phyloP scores from a whole-genome alignment of 2,329 filamentous ascomycete species.

The Ilyonectria mors-panacis region DNA sequence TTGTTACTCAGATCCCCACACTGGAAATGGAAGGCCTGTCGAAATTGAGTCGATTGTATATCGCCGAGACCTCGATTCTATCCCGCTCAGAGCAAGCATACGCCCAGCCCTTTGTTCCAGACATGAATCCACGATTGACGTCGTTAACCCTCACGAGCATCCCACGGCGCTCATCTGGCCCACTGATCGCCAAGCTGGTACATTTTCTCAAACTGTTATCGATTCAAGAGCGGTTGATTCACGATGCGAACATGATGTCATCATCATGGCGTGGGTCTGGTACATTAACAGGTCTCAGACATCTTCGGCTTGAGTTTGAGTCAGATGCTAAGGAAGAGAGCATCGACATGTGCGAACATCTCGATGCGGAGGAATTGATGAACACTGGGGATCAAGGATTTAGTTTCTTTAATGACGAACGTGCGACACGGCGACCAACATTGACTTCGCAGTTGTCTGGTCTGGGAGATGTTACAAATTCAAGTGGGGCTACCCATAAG shows the following conservation, averaged over 20 bases:
- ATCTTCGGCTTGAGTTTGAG: constrained; percentile 69
- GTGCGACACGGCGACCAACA: constrained; percentile 21
- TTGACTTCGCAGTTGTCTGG: constrained; percentile 19
- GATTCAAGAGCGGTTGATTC: constrained; percentile 64
- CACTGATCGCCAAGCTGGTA: constrained; percentile 63
- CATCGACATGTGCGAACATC: constrained; percentile 50
- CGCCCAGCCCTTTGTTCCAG: constrained; percentile 64
- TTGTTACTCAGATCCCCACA: constrained; percentile 69
- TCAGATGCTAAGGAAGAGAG: constrained; percentile 58
- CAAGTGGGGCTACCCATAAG: constrained; percentile 4
- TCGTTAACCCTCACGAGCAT: constrained; percentile 69
- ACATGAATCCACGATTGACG: constrained; percentile 69
- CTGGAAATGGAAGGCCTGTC: constrained; percentile 57
- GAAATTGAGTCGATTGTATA: constrained; percentile 53
- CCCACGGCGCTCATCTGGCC: constrained; percentile 67
- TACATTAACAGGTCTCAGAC: constrained; percentile 66
- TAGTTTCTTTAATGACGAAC: constrained; percentile 60
- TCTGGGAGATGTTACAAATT: constrained; percentile 19
- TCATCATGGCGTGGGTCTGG: constrained; percentile 57
- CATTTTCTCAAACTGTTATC: constrained; percentile 63
- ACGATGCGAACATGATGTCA: constrained; percentile 42
- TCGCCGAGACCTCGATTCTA: constrained; percentile 63
- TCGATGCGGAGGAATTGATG: constrained; percentile 62
- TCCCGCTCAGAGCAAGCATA: constrained; percentile 62
- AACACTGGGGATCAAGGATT: constrained; percentile 57